A percentile compares a stretch with the other conserved stretches of the same genome.
Conservation (phyloP, 192 early-diverging fungal genomes). For the Spizellomyces sp. region DNA sequence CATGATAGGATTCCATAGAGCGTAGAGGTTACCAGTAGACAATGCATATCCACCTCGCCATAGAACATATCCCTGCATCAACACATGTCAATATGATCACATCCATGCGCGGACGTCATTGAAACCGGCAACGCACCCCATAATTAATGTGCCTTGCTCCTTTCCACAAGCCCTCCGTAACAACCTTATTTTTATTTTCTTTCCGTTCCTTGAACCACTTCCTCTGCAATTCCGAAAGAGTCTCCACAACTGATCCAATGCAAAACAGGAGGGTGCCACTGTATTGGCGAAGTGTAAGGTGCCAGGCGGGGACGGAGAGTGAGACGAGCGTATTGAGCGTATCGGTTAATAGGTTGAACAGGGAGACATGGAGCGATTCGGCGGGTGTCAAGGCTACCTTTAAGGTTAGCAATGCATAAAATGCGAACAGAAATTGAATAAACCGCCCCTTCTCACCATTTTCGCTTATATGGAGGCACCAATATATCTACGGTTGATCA, state of each 20-base stretch:
- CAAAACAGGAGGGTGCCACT: constrained; percentile 3
- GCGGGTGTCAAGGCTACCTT: neutral
- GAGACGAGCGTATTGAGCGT: constrained; percentile 23
- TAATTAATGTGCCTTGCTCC: constrained; percentile 26
- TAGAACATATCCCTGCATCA: constrained; percentile 13
- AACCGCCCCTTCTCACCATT: neutral
- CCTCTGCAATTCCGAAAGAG: constrained; percentile 20
- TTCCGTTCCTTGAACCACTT: constrained; percentile 14
- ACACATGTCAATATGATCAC: neutral
- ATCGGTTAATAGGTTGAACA: constrained; percentile 19
- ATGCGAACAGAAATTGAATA: no score
- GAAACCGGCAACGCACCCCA: constrained; percentile 6
- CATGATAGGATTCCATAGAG: constrained; percentile 24
- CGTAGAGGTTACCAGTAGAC: constrained; percentile 12
- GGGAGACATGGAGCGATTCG: constrained; percentile 9
- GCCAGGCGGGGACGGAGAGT: constrained; percentile 10
- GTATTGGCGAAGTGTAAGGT: neutral
- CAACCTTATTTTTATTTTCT: constrained; percentile 3
- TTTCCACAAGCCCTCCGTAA: constrained; percentile 9
- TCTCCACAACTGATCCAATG: constrained; percentile 15
- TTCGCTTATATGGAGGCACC: constrained; percentile 27
- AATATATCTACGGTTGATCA: constrained; percentile 15
- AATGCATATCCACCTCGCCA: constrained; percentile 20
- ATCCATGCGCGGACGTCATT: neutral
- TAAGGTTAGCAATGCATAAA: no score